Conservation (phyloP, 1,139 yeast species). For the Saccharomyces hybrid region DNA sequence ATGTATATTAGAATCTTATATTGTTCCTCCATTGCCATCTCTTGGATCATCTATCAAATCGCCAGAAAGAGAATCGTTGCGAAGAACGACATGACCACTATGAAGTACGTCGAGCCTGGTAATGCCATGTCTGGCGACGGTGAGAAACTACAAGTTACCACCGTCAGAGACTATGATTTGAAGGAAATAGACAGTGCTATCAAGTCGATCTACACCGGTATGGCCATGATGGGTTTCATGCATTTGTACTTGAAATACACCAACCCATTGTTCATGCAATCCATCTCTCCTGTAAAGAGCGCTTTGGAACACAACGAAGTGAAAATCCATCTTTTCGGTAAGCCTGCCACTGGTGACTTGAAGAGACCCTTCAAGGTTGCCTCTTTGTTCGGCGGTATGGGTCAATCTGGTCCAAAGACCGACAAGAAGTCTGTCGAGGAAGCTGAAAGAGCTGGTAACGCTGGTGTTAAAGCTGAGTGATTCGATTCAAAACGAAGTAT, state of each 20-base stretch:
- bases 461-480: slow-evolving; percentile 89
- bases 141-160: slow-evolving; percentile 75
- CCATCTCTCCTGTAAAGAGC: slow-evolving; percentile 80
- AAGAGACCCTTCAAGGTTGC: slow-evolving; percentile 96
- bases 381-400: slow-evolving; percentile 66
- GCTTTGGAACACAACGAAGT: slow-evolving; percentile 90
- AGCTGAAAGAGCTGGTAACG: slow-evolving; percentile 80
- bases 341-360: slow-evolving; percentile 81
- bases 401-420: slow-evolving; percentile 60
- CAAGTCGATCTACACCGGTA: slow-evolving; percentile 76
- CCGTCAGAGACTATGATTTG: slow-evolving; percentile 91
- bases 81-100: slow-evolving; percentile 85
- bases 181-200: slow-evolving; percentile 73
- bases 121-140: slow-evolving; percentile 60
- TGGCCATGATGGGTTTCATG: slow-evolving; percentile 99
- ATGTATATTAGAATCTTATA: slow-evolving; percentile 74
- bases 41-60: slow-evolving; percentile 59
- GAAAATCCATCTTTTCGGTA: slow-evolving; percentile 80
- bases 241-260: slow-evolving; percentile 96
- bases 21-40: slow-evolving; percentile 55
- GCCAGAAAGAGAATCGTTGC: slow-evolving; percentile 53
- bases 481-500: neutral
- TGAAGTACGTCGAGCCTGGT: slow-evolving; percentile 86
- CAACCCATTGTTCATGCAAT: slow-evolving; percentile 94
- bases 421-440: slow-evolving; percentile 81